Evolutionary conservation across 2,329 filamentous ascomycete genomes (phyloP).

Genomic region (Pestalotiopsis sp.): DNA sequence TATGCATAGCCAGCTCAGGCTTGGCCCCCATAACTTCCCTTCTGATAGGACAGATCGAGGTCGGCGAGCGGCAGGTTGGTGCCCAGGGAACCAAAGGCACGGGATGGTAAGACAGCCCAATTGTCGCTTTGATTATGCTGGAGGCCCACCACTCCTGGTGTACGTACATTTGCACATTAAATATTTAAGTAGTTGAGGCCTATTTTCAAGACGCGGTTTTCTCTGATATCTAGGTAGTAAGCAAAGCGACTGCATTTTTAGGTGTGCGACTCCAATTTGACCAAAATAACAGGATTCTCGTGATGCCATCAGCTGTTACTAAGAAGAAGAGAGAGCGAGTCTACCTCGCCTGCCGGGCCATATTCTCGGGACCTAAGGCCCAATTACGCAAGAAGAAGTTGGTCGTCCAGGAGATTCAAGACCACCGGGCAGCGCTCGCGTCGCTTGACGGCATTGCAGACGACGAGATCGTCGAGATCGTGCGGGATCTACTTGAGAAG

Average conservation of each 20-base stretch:
- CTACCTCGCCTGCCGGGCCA: conserved; percentile 28
- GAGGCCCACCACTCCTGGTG: not conserved
- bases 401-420: conserved; percentile 3
- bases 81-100: not conserved
- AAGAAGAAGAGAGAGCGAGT: conserved; percentile 24
- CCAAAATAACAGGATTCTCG: not conserved
- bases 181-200: not conserved
- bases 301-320: not conserved
- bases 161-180: not conserved
- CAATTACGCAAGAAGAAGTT: conserved; percentile 24
- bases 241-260: not conserved
- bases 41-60: not conserved
- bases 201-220: not conserved
- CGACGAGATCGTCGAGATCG: conserved; percentile 20
- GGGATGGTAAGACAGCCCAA: not conserved
- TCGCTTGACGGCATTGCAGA: not conserved
- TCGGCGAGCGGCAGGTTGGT: not conserved
- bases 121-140: not conserved
- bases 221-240: not conserved
- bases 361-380: conserved; percentile 29
- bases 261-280: not conserved
- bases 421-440: not conserved
- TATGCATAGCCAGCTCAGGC: not conserved
- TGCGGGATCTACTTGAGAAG: conserved; percentile 26
- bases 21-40: not conserved